Evolutionary conservation across 768 basidiomycete species (phyloP).

Genomic region (Mrakia blollopis): DNA sequence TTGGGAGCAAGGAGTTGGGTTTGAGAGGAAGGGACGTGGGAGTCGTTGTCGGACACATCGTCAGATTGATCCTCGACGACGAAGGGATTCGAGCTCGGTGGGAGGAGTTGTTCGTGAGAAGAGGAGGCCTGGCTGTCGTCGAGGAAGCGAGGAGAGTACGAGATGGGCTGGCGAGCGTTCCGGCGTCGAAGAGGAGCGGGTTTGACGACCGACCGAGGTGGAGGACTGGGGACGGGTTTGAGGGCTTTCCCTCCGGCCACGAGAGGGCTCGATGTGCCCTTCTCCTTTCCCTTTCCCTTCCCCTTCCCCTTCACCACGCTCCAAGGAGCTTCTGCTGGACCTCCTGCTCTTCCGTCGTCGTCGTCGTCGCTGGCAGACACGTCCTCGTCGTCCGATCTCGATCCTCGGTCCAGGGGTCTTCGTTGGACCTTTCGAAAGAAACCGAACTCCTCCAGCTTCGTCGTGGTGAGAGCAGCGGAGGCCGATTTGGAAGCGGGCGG

Average conservation of each 20-base stretch:
- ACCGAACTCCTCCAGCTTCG: not conserved
- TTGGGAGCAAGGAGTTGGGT: not conserved
- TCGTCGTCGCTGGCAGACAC: constrained; percentile 9
- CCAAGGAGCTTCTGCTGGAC: not conserved
- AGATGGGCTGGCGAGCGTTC: not conserved
- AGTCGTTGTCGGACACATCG: not conserved
- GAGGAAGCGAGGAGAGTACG: too few species aligned
- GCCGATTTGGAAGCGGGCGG: not conserved
- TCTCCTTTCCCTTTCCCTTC: not conserved
- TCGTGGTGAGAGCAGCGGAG: not conserved
- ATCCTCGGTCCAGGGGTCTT: not conserved
- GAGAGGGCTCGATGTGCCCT: not conserved
- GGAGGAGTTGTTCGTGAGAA: not conserved
- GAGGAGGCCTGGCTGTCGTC: not conserved
- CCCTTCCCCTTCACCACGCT: not conserved
- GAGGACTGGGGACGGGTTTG: not conserved
- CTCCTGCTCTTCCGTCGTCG: not conserved
- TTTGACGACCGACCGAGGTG: not conserved
- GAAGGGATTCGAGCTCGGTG: not conserved
- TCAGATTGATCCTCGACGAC: not conserved
- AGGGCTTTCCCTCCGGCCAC: not conserved
- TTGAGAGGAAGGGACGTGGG: not conserved
- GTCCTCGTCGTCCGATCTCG: constrained; percentile 5
- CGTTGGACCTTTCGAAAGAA: not conserved
- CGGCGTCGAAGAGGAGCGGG: not conserved